Percentiles rank a stretch among this genome's conserved stretches.
Conservation (phyloP, 75 land plant species). For the Sequoia sempervirens region DNA sequence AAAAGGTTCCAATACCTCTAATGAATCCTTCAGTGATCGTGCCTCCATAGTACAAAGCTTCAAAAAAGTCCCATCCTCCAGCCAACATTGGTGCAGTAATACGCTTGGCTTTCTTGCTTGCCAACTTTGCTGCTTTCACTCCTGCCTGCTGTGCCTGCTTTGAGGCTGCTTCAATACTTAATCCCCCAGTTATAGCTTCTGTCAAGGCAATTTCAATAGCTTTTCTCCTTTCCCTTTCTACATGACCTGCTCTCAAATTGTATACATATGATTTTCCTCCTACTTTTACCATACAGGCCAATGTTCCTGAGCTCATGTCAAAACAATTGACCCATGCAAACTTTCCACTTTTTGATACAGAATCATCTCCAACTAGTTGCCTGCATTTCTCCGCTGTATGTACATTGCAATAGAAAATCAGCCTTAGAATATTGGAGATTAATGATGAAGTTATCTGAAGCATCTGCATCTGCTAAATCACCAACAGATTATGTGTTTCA, state of each 20-base stretch:
- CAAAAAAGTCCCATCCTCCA: constrained; percentile 43
- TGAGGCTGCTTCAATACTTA: constrained; percentile 19
- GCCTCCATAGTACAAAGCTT: constrained; percentile 48
- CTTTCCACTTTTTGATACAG: constrained; percentile 33
- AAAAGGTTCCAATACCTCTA: constrained; percentile 32
- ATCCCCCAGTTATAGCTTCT: constrained; percentile 24
- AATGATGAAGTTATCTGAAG: not conserved
- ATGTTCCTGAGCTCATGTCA: constrained; percentile 30
- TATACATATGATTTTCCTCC: constrained; percentile 30
- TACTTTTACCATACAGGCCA: constrained; percentile 37
- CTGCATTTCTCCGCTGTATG: constrained; percentile 34
- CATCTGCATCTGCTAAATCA: not conserved
- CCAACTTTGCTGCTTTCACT: constrained; percentile 26
- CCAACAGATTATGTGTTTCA: not conserved
- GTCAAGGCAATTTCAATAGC: constrained; percentile 25
- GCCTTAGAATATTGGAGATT: not conserved
- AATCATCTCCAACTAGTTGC: constrained; percentile 28
- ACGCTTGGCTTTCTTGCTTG: constrained; percentile 15
- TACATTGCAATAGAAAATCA: not conserved
- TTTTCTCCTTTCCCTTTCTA: constrained; percentile 32
- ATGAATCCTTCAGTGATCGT: constrained; percentile 22
- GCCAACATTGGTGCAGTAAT: constrained; percentile 35
- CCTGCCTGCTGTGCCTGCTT: constrained; percentile 29
- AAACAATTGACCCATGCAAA: constrained; percentile 38
- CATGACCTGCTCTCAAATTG: constrained; percentile 21